These are phyloP conservation scores for Xylaria acuta DNA, from an alignment of 495 filamentous ascomycete species.

Conservation along the genomic window DNA sequence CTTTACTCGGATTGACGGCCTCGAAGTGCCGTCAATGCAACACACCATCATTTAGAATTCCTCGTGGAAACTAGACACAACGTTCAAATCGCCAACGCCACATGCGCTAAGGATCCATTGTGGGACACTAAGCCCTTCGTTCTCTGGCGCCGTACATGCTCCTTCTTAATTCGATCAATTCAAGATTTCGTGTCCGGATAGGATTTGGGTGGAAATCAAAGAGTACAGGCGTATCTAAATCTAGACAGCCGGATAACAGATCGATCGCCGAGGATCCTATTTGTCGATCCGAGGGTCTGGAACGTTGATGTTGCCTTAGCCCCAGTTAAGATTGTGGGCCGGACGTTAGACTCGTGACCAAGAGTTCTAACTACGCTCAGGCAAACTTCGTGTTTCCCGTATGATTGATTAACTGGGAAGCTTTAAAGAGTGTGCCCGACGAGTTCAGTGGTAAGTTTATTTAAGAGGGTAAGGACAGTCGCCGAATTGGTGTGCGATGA, in stretches of 20 bases:
- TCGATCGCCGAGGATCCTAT: background rate
- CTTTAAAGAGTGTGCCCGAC: background rate
- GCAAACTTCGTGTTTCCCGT: background rate
- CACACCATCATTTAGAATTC: background rate
- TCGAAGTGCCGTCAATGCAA: background rate
- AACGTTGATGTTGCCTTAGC: background rate
- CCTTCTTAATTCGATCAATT: background rate
- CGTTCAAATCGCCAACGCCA: background rate
- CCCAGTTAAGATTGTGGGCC: background rate
- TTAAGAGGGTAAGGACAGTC: background rate
- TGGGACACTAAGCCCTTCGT: background rate
- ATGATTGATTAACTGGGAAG: background rate
- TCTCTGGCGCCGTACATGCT: background rate
- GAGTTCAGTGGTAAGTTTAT: background rate
- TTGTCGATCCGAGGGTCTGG: background rate
- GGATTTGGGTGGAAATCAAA: background rate
- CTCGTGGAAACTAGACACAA: background rate
- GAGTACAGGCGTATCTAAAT: background rate
- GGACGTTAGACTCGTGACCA: background rate
- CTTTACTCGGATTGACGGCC: background rate
- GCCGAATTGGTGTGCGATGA: background rate
- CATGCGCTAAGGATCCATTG: background rate
- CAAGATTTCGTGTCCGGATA: background rate
- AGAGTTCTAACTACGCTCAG: background rate
- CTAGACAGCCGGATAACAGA: background rate